Percentiles rank a stretch among this genome's conserved stretches.
These are phyloP conservation scores for Psilocybe cubensis DNA, from an alignment of 768 basidiomycete genomes.

Conservation along the genomic window DNA sequence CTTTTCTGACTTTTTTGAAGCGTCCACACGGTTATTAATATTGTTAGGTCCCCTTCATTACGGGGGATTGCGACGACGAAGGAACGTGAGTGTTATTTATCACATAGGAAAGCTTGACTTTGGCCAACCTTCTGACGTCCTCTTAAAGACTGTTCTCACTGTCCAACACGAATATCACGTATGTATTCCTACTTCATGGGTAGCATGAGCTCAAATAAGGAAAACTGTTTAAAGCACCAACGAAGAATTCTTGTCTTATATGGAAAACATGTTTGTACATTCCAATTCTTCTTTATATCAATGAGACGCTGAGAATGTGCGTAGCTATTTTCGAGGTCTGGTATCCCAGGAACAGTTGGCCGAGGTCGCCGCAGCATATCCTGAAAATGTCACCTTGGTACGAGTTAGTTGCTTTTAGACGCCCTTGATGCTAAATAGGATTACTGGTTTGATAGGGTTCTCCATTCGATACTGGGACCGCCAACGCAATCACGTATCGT, in stretches of 20 bases:
- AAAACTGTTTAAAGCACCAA: too few species aligned
- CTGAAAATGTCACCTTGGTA: neutral
- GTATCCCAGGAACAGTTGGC: neutral
- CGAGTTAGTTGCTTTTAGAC: neutral
- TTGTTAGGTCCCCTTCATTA: slow-evolving; percentile 24
- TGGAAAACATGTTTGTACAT: neutral
- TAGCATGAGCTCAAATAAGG: too few species aligned
- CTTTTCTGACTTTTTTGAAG: neutral
- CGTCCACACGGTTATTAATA: neutral
- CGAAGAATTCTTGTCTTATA: neutral
- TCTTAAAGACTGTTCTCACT: neutral
- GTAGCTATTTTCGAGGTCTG: neutral
- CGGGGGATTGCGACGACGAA: slow-evolving; percentile 42
- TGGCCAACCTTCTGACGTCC: slow-evolving; percentile 15
- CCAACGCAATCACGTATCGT: slow-evolving; percentile 23
- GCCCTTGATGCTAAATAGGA: neutral
- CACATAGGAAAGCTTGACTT: neutral
- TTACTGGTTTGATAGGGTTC: slow-evolving; percentile 18
- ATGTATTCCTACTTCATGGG: too few species aligned
- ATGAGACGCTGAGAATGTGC: too few species aligned
- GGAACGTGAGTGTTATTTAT: slow-evolving; percentile 34
- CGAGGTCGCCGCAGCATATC: neutral
- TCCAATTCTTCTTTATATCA: neutral
- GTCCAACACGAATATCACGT: too few species aligned
- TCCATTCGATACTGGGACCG: slow-evolving; percentile 25